Evolutionary conservation across 2,329 filamentous ascomycete species (phyloP).

Genomic region (Sclerotinia sclerotiorum): DNA sequence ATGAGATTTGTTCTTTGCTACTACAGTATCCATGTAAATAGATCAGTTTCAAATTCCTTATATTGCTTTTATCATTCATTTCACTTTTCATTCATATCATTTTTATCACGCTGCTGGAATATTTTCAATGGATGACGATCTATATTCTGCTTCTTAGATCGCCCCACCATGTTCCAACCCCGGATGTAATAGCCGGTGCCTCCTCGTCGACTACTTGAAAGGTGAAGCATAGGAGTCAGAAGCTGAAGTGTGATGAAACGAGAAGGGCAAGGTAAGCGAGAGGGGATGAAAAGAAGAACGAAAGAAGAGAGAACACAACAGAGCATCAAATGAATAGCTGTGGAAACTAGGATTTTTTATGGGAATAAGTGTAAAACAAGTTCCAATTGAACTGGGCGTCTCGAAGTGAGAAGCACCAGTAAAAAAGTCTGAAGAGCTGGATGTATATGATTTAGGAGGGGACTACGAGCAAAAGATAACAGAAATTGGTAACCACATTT

Average conservation of each 20-base stretch:
- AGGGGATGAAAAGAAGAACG: not conserved
- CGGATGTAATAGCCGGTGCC: not conserved
- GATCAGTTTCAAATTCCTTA: not conserved
- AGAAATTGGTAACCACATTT: too few species aligned
- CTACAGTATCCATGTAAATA: too few species aligned
- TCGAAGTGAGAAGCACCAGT: not conserved
- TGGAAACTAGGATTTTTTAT: not conserved
- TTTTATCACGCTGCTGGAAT: not conserved
- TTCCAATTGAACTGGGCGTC: not conserved
- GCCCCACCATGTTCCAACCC: not conserved
- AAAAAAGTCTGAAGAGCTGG: too few species aligned
- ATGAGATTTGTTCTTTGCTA: not conserved
- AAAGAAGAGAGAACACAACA: not conserved
- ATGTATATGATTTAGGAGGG: not conserved
- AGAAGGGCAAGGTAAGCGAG: not conserved
- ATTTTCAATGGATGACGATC: not conserved
- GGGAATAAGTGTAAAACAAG: not conserved
- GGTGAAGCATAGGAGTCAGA: too few species aligned
- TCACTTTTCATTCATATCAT: not conserved
- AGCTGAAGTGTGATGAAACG: too few species aligned
- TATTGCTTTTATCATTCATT: too few species aligned
- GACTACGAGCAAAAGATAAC: not conserved
- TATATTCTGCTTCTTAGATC: not conserved
- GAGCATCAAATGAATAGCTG: not conserved
- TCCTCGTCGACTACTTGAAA: fast-evolving